Conservation (phyloP, 2,329 filamentous ascomycete species). For the Aureobasidium subglaciale region DNA sequence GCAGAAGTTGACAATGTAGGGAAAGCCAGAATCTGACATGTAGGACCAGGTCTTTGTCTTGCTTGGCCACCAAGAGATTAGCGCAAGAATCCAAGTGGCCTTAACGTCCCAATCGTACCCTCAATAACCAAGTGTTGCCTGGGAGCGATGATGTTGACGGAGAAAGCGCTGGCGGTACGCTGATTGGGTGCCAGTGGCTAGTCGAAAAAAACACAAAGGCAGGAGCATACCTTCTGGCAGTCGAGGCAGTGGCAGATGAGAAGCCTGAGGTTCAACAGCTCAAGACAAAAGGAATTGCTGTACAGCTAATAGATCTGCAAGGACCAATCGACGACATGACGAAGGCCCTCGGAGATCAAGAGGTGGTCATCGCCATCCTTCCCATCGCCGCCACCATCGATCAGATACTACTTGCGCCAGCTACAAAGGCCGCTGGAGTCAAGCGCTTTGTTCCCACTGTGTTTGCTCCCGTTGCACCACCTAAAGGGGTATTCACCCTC, state of each 20-base stretch:
- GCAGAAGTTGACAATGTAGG: not conserved
- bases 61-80: too few species aligned
- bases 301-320: slow-evolving; percentile 39
- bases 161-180: not conserved
- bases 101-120: not conserved
- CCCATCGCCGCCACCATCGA: slow-evolving; percentile 16
- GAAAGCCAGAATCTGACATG: not conserved
- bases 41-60: not conserved
- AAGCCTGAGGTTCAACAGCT: slow-evolving; percentile 40
- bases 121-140: not conserved
- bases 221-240: not conserved
- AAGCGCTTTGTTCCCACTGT: slow-evolving; percentile 28
- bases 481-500: slow-evolving; percentile 38
- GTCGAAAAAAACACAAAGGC: too few species aligned
- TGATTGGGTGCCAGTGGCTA: not conserved
- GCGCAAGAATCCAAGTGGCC: too few species aligned
- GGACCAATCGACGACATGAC: slow-evolving; percentile 37
- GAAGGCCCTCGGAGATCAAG: slow-evolving; percentile 32
- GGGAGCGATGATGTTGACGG: not conserved
- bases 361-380: slow-evolving; percentile 30
- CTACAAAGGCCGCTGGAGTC: slow-evolving; percentile 26
- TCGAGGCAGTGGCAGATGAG: not conserved
- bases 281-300: slow-evolving; percentile 35
- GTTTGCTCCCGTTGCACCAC: slow-evolving; percentile 34
- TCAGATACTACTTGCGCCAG: slow-evolving; percentile 25